Base-by-base conservation (phyloP, 257 asterid genomes). In the Lantana camara region DNA sequence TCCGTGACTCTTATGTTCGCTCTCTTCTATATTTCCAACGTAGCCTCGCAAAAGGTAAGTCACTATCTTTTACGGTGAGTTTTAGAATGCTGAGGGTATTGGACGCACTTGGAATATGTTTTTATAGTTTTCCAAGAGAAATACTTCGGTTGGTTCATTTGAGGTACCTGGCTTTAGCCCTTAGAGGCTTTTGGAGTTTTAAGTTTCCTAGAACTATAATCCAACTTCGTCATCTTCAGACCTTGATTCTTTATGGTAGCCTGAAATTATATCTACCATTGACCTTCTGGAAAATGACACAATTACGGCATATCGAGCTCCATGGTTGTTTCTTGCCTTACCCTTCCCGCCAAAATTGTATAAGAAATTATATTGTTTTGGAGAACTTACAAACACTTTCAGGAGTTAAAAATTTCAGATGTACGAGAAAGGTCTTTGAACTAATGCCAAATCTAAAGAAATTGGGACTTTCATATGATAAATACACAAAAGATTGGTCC, bases 241-340 rank as follows among this genome's bases (percentile, higher is more conserved):
- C 68, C 4, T 27, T 71, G 35, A 24, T 67, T 2, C n/a, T 48
- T 47, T 64, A 40, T 22, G 17, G 22, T 2, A 15, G 22, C 52
- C 42, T 11, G 2, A 0, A 19, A 1, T 41, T 59, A 3, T 27
- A 24, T 17, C 57, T 70, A 35, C 74, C 66, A 5, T 0, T 49
- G 30, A 49, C 53, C 0, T 52, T 64, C 48, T 45, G 79, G 79
- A 12, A 34, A 20, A 64, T 73, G 76, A 60, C 62, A 13, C 15
- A n/a, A 27, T 9, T 77, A 29, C 64, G 82, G 63, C 76, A 73
- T 73, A 60, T 77, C 9, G 21, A 11, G 5, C 22, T 64, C 13
- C 11, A 37, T 7, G 4, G 29, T 37, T 1, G 29, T 23, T 9
- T 51, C 49, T 6, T 64, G 14, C 60, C 70, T 37, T 13, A 6